phyloP scores from a whole-genome alignment of 2,329 filamentous ascomycete species.

The Leptographium radiaticola region DNA sequence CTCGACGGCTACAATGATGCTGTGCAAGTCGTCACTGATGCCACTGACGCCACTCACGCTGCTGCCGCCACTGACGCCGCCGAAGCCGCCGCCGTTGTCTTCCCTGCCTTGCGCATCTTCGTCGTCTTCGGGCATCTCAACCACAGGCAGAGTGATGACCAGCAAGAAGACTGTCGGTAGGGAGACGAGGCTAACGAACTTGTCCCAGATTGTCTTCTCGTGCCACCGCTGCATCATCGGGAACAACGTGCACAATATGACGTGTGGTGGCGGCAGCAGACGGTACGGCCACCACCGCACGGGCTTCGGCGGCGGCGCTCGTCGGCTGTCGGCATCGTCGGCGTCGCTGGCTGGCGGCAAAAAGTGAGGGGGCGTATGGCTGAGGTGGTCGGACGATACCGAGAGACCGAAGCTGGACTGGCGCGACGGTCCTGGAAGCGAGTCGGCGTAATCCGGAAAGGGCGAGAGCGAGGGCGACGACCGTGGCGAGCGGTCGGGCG shows the following conservation, averaged over 20 bases:
- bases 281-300: conserved; percentile 73
- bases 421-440: conserved; percentile 23
- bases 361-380: neutral
- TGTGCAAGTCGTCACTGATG: neutral
- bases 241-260: conserved; percentile 64
- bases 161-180: conserved; percentile 85
- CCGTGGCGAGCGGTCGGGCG: conserved; percentile 22
- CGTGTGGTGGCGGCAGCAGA: conserved; percentile 56
- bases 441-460: conserved; percentile 57
- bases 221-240: conserved; percentile 75
- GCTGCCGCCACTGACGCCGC: neutral
- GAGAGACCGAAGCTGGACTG: conserved; percentile 41
- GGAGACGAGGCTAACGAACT: conserved; percentile 66
- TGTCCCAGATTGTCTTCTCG: conserved; percentile 75
- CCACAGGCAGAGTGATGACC: conserved; percentile 81
- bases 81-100: conserved; percentile 8
- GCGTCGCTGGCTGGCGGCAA: conserved; percentile 22
- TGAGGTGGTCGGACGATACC: conserved; percentile 5
- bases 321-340: conserved; percentile 20
- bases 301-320: conserved; percentile 26
- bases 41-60: neutral
- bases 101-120: conserved; percentile 35
- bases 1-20: neutral
- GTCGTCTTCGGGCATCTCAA: conserved; percentile 55
- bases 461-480: conserved; percentile 41